phyloP scores from a whole-genome alignment of 192 early-diverging fungal species.

The Dimargaris cristalligena region DNA sequence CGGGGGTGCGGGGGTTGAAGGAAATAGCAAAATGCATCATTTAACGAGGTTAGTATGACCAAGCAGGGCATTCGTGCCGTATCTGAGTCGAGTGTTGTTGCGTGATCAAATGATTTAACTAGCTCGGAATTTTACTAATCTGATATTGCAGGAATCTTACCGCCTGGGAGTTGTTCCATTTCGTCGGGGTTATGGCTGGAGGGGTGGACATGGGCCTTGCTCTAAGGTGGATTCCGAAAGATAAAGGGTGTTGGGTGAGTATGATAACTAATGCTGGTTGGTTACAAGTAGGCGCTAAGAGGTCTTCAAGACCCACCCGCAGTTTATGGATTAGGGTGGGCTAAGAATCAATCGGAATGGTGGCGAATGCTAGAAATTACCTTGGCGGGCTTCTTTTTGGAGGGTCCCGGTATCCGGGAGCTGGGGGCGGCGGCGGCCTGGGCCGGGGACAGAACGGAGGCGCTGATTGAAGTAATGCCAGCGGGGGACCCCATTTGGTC shows the following conservation, averaged over 20 bases:
- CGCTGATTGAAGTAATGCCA: neutral
- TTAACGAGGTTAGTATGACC: neutral
- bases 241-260: neutral
- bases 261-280: neutral
- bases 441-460: neutral
- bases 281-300: neutral
- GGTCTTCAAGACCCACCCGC: neutral
- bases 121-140: neutral
- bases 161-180: neutral
- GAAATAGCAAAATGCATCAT: neutral
- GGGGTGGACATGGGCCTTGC: neutral
- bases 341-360: neutral
- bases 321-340: neutral
- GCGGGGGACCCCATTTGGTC: neutral
- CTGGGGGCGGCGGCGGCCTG: neutral
- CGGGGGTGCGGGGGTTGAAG: neutral
- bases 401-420: neutral
- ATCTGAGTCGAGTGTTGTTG: no score
- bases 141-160: neutral
- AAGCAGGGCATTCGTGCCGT: neutral
- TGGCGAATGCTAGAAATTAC: neutral
- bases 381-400: neutral
- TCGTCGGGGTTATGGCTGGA: neutral
- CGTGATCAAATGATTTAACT: no score
- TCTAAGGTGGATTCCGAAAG: neutral